Evolutionary conservation across 371 early-diverging fungal species (phyloP).

Genomic region (Mortierella sp.): DNA sequence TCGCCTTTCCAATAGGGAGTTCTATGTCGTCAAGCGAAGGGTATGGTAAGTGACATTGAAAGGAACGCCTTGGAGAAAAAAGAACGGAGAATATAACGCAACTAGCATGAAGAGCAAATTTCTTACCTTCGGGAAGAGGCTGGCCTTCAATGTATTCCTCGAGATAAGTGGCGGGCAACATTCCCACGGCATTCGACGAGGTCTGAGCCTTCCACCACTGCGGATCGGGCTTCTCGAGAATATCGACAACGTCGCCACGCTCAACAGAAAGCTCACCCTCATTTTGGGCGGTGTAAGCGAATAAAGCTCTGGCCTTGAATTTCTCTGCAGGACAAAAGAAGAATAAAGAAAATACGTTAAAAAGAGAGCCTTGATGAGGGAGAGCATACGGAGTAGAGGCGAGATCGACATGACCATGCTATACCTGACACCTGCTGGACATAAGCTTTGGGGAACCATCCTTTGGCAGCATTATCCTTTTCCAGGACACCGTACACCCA

Average conservation of each 20-base stretch:
- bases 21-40: constrained; percentile 14
- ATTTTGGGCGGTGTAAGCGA: constrained; percentile 32
- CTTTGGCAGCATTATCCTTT: constrained; percentile 18
- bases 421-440: constrained; percentile 45
- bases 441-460: constrained; percentile 52
- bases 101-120: no score
- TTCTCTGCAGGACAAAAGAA: constrained; percentile 16
- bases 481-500: constrained; percentile 50
- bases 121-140: constrained; percentile 32
- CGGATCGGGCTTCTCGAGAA: constrained; percentile 69
- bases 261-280: constrained; percentile 67
- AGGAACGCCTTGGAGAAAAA: no score
- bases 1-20: constrained; percentile 45
- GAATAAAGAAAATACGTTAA: not conserved
- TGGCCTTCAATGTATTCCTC: constrained; percentile 58
- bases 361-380: not conserved
- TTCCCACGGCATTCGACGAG: constrained; percentile 63
- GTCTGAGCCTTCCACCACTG: constrained; percentile 73
- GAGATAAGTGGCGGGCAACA: constrained; percentile 70
- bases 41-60: not conserved
- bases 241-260: constrained; percentile 64
- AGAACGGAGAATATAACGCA: no score
- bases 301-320: constrained; percentile 45
- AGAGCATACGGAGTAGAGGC: no score
- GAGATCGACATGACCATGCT: no score